Base-by-base conservation (phyloP, 1,139 yeast genomes). In the Lodderomyces theae region DNA sequence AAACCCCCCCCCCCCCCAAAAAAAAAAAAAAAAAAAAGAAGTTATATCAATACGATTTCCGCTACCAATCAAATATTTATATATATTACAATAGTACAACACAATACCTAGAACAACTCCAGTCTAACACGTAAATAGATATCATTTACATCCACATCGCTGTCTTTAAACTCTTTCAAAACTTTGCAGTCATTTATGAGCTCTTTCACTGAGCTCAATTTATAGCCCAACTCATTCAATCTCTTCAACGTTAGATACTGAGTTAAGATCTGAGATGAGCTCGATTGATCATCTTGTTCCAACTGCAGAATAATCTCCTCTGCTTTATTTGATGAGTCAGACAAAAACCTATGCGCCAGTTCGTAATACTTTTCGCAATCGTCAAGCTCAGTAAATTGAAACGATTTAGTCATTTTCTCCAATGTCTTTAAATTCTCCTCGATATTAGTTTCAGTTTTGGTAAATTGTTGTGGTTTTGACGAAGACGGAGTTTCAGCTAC, bases 131-230 rank as follows among this genome's bases (percentile, higher is more conserved):
- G 38, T 17, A 24, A 13, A 35, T 43, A 45, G 15, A 45, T 43
- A n/a, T 35, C 41, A 13, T 16, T 26, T 3, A 46, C 34, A 26
- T 46, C 44, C 25, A 38, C 42, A 8, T 30, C 45, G 12, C 32
- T 28, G 18, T 40, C 28, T 37, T 34, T 33, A 38, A 32, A 46
- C 11, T 45, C 45, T 10, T 17, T 16, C 25, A 46, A 36, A 19
- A 43, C 32, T 23, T 39, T 40, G 29, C 49, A 43, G 15, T 41
- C 45, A 13, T 36, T 25, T 17, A 46, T 22, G n/a, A 44, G 30
- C 16, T 40, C 42, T 32, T 43, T 42, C 4, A 40, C 31, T n/a
- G 35, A 13, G 11, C 41, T 24, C n/a, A 43, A 34, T 13, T 24
- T 34, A 15, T n/a, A 35, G 13, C 39, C 26, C 34, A 46, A 35